Percentiles rank a stretch among this genome's conserved stretches.
Conservation (phyloP, 192 early-diverging fungal species). For the Coemansia sp. region DNA sequence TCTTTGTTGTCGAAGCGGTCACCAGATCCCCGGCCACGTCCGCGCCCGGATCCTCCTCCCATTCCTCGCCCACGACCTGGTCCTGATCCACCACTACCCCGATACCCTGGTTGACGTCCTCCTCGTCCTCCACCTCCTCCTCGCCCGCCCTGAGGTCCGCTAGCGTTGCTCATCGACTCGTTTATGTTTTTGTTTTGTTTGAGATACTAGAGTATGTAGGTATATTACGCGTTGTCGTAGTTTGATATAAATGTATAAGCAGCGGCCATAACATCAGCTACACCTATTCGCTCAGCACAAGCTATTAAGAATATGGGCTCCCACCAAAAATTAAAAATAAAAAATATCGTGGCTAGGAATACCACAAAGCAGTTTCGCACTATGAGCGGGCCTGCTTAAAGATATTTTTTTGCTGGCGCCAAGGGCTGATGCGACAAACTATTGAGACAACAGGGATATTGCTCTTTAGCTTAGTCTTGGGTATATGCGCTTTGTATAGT, state of each 20-base stretch:
- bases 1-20: neutral
- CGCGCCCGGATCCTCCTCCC: neutral
- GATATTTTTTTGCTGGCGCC: no score
- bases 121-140: neutral
- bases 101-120: neutral
- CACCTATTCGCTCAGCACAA: neutral
- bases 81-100: neutral
- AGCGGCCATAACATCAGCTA: neutral
- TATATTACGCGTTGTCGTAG: neutral
- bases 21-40: constrained; percentile 1
- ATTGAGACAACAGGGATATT: no score
- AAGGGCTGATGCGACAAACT: no score
- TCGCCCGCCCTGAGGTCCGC: neutral
- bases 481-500: no score
- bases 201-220: no score
- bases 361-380: no score
- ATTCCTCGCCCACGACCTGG: constrained; percentile 7
- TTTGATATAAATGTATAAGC: neutral
- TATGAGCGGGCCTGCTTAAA: no score
- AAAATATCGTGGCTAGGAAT: neutral
- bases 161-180: neutral
- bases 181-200: neutral
- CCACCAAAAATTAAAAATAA: neutral
- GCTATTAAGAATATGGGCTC: neutral
- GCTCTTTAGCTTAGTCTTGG: no score